Conservation (phyloP, 2,329 filamentous ascomycete species). For the Tolypocladium nubicola region DNA sequence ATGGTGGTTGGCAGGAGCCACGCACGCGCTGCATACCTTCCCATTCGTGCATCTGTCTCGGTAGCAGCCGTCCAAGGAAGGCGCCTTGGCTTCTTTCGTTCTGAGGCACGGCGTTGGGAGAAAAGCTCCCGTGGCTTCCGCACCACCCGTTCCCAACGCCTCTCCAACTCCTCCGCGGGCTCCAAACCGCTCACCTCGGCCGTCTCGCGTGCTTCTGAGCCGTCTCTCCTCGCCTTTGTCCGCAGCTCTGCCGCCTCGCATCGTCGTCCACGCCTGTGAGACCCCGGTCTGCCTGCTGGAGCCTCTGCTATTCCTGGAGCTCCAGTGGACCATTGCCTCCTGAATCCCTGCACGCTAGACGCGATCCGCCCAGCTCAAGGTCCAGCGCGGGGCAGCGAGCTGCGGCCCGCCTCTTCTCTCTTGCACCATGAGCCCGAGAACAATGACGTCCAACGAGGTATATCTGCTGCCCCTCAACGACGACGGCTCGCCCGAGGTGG, state of each 20-base stretch:
- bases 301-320: neutral
- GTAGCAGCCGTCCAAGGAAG: neutral
- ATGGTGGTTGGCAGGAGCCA: neutral
- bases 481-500: conserved; percentile 80
- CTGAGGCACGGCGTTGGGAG: neutral
- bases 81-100: neutral
- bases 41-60: neutral
- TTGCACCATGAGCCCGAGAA: conserved; percentile 45
- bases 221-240: neutral
- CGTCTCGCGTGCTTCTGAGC: neutral
- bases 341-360: neutral
- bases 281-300: neutral
- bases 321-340: neutral
- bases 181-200: neutral
- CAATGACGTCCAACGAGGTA: conserved; percentile 58
- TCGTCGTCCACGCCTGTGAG: neutral
- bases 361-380: conserved; percentile 2
- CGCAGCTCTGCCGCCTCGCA: neutral
- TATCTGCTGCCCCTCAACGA: conserved; percentile 89
- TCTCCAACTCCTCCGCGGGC: neutral
- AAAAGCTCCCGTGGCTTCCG: neutral
- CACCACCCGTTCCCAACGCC: neutral
- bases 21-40: neutral
- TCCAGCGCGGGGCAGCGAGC: conserved; percentile 8
- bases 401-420: conserved; percentile 14